Percentiles rank a stretch among this genome's conserved stretches.
phyloP scores from a whole-genome alignment of 1,284 basidiomycete species.

The Ganoderma sinense region DNA sequence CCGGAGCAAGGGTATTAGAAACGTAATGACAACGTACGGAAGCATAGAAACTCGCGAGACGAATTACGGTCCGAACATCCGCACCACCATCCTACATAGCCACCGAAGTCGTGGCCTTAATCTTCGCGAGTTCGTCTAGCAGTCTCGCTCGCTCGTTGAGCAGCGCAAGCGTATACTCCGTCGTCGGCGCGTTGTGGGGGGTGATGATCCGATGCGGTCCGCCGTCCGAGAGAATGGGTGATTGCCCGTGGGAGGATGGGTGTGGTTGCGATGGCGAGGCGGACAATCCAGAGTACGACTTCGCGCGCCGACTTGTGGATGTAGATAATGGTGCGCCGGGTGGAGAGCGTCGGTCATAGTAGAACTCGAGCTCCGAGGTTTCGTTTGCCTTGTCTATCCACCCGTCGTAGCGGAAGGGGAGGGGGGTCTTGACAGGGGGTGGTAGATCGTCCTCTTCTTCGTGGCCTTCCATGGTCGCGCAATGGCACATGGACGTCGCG shows the following conservation, averaged over 20 bases:
- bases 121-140: conserved; percentile 52
- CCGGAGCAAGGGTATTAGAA: background rate
- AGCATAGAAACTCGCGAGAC: background rate
- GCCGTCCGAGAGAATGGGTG: background rate
- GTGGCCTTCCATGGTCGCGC: conserved; percentile 17
- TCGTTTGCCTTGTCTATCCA: conserved; percentile 62
- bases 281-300: conserved; percentile 20
- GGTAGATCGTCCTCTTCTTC: conserved; percentile 19
- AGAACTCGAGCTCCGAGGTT: conserved; percentile 55
- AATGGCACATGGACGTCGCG: conserved; percentile 19
- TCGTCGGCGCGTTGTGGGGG: conserved; percentile 47
- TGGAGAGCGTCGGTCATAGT: conserved; percentile 42
- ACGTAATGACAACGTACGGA: background rate
- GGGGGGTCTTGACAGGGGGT: conserved; percentile 17
- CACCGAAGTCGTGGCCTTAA: conserved; percentile 32
- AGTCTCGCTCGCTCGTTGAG: conserved; percentile 58
- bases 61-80: background rate
- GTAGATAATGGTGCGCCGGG: conserved; percentile 11
- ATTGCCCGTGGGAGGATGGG: background rate
- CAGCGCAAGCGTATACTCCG: conserved; percentile 53
- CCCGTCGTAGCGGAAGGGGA: conserved; percentile 56
- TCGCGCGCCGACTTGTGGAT: conserved; percentile 15
- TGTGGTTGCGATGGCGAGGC: conserved; percentile 12
- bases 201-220: conserved; percentile 37
- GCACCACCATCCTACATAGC: background rate